Percentiles rank a stretch among this genome's conserved stretches.
phyloP scores from a whole-genome alignment of 352 stramenopile genomes.

The Globisporangium solare region DNA sequence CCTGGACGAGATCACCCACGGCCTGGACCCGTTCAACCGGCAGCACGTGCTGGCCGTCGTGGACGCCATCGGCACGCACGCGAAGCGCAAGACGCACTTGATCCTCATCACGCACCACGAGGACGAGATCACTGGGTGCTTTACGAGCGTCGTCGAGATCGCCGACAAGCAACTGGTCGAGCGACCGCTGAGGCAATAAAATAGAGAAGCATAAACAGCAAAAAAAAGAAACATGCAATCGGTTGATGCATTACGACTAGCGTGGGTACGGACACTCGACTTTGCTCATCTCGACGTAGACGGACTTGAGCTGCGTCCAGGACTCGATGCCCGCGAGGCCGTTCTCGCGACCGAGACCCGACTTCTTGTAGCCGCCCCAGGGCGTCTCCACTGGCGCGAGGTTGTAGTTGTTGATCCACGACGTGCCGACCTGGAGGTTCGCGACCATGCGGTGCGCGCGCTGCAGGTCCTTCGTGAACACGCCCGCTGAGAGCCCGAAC shows the following conservation, averaged over 20 bases:
- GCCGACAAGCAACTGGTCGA: conserved; percentile 54
- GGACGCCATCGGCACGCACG: conserved; percentile 61
- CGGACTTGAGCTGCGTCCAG: conserved; percentile 90
- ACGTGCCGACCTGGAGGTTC: conserved; percentile 69
- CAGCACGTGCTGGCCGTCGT: conserved; percentile 71
- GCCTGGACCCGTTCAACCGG: conserved; percentile 84
- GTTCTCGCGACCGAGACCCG: conserved; percentile 91
- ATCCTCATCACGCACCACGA: conserved; percentile 93
- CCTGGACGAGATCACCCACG: conserved; percentile 91
- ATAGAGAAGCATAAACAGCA: too few relatives aligned
- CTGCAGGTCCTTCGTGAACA: conserved; percentile 85
- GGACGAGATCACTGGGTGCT: conserved; percentile 84
- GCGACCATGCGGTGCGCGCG: conserved; percentile 69
- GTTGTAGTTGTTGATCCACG: conserved; percentile 91
- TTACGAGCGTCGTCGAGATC: conserved; percentile 80
- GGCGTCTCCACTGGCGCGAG: conserved; percentile 79
- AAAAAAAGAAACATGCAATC: neutral
- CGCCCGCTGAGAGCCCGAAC: conserved; percentile 76
- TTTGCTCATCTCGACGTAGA: conserved; percentile 83
- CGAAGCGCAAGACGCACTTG: conserved; percentile 41
- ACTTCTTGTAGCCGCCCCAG: conserved; percentile 91
- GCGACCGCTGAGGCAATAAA: too few relatives aligned
- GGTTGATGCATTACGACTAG: conserved; percentile 8
- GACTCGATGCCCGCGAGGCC: conserved; percentile 77
- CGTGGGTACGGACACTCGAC: conserved; percentile 66